Base-by-base conservation (phyloP, 371 early-diverging fungal species). In the Apophysomyces variabilis region DNA sequence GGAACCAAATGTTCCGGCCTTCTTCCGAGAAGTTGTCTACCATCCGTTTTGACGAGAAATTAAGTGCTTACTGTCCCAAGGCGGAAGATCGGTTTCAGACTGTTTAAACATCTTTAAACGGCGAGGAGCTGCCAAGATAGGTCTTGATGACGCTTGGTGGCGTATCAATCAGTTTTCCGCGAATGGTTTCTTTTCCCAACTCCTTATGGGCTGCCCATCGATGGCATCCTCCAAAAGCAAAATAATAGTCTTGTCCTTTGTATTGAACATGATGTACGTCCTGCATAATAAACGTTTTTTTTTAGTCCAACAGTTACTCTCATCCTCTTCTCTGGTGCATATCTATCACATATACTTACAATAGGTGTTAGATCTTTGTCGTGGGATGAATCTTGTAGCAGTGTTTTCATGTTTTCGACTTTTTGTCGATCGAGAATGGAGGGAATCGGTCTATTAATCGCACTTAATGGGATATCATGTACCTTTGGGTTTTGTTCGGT, bases 191-290 rank as follows among this genome's bases (percentile, higher is more conserved):
- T 54, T 66, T 64, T 3, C 73, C 72, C 5, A 78, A 45, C 54
- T 78, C 78, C 63, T 77, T 82, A 38, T 76, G 78, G 18, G 83
- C 83, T 61, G 74, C 80, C 83, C 83, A 82, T 14, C 83, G 74
- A 62, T 82, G 83, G 44, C 83, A 82, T 4, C 83, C 83, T 7
- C 83, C 83, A 66, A 82, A 75, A 8, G 78, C 80, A 68, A 82
- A 80, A 39, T 80, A 82, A 38, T 82, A 82, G 36, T 82, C 77
- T n/a, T 76, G 16, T 5, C 72, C 78, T 37, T 78, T 76, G 50
- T 78, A 69, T 50, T 68, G 61, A 5, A 74, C 75, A 63, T 78
- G 83, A 68, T 82, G 80, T 26, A 76, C 73, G 54, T 77, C 76
- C 73, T 80, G 54, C 54, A 69, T 32, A 21, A 43, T 59, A 56